Evolutionary conservation across 2,329 filamentous ascomycete species (phyloP), one percentile per base, ranked within the genome.

Genomic region (Tolypocladium pustulatum): DNA sequence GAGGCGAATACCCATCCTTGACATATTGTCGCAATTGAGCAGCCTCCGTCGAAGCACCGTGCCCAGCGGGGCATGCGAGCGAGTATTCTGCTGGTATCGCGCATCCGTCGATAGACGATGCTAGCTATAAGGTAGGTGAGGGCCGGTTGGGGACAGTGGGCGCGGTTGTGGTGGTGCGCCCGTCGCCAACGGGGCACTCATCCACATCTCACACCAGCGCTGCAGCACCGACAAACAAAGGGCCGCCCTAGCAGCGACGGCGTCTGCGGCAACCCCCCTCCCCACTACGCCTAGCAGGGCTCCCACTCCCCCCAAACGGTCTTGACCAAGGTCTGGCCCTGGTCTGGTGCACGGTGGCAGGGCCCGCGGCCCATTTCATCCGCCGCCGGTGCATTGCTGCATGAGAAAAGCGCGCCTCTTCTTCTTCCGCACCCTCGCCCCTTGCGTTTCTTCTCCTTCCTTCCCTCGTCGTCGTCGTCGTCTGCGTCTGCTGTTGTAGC

Each of bases 391-490:
- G 53, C 57, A 60, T 25, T 20, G 27, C 20, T n/a, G 51, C 56
- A 61, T 46, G 37, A 53, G 57, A 61, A 59, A 56, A 56, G 36
- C 30, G 43, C 30, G 40, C 57, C 34, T 25, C 40, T 15, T 40
- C 13, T 53, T 36, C 58, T 49, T 59, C 55, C 36, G 46, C 56
- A 30, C 43, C 32, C 43, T 55, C 54, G 49, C 56, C 64, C 65
- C 65, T 67, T 65, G 63, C 66, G 61, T 60, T n/a, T 65, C 63
- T 65, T 63, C 59, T 61, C 59, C 61, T 52, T 63, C 62, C 62
- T 66, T 65, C 63, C 65, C 63, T 63, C 59, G 65, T 59, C 60
- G 59, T 64, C 32, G 32, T 34, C 32, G 32, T 34, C 32, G 32
- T 34, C 32, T n/a, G n/a, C 60, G 62, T 60, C 60, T 62, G 64